phyloP scores from a whole-genome alignment of 1,284 basidiomycete genomes.

The Cryptococcus depauperatus region DNA sequence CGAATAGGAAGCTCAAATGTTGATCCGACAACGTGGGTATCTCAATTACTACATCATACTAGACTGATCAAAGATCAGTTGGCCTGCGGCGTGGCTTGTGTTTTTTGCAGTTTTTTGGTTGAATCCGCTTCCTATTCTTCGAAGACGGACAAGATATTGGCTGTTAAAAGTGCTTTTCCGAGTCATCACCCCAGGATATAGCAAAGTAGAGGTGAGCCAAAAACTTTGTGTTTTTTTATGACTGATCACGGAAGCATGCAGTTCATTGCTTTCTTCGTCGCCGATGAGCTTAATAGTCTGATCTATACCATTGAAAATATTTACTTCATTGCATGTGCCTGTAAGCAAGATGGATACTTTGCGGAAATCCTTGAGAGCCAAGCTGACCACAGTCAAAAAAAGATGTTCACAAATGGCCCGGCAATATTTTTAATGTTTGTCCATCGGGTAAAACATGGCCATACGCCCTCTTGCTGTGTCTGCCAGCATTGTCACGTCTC shows the following conservation, averaged over 20 bases:
- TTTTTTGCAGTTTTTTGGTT: constrained; percentile 57
- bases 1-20: constrained; percentile 52
- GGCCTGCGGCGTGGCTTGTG: constrained; percentile 80
- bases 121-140: constrained; percentile 66
- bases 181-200: constrained; percentile 61
- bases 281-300: constrained; percentile 71
- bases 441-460: constrained; percentile 57
- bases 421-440: constrained; percentile 51
- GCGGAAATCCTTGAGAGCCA: no score
- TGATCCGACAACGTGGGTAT: constrained; percentile 47
- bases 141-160: constrained; percentile 68
- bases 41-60: background rate
- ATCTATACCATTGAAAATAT: constrained; percentile 64
- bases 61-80: constrained; percentile 42
- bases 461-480: constrained; percentile 46
- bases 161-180: constrained; percentile 57
- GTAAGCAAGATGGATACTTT: constrained; percentile 13
- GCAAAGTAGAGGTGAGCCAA: constrained; percentile 65
- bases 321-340: constrained; percentile 47
- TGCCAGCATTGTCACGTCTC: constrained; percentile 56
- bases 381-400: no score
- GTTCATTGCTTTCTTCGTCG: constrained; percentile 44
- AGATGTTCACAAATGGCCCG: constrained; percentile 37
- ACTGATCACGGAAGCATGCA: background rate
- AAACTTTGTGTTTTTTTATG: background rate